Evolutionary conservation across 2,329 filamentous ascomycete species (phyloP).

Genomic region (Endoconidiophora polonica): DNA sequence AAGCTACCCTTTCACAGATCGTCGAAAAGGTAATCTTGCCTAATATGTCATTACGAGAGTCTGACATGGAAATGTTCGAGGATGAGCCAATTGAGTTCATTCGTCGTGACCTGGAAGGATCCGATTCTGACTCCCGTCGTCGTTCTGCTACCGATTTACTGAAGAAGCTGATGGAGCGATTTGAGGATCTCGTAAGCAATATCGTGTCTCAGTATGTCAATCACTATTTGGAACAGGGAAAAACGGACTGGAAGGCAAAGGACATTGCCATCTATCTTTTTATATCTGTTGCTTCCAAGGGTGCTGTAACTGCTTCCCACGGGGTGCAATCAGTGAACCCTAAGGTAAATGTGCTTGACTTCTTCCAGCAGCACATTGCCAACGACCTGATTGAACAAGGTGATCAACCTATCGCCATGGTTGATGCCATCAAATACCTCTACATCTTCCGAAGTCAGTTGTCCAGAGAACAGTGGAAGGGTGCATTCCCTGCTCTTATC

Average conservation of each 20-base stretch:
- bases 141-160: conserved; percentile 91
- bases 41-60: conserved; percentile 80
- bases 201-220: conserved; percentile 80
- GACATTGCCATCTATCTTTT: conserved; percentile 97
- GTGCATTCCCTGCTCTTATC: conserved; percentile 75
- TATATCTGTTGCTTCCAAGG: conserved; percentile 84
- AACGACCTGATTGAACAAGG: conserved; percentile 62
- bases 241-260: conserved; percentile 87
- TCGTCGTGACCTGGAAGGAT: conserved; percentile 82
- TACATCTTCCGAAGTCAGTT: conserved; percentile 94
- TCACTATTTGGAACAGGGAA: conserved; percentile 67
- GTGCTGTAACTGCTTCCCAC: conserved; percentile 67
- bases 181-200: conserved; percentile 66
- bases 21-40: conserved; percentile 92
- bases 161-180: conserved; percentile 72
- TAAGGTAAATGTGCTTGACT: conserved; percentile 78
- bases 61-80: conserved; percentile 89
- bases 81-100: conserved; percentile 99
- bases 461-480: conserved; percentile 79
- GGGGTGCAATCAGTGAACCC: conserved; percentile 83
- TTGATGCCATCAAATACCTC: conserved; percentile 95
- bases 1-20: conserved; percentile 64
- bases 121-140: conserved; percentile 83
- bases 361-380: conserved; percentile 86
- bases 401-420: conserved; percentile 74